Evolutionary conservation across 768 basidiomycete species (phyloP), one percentile per base, ranked within the genome.

Genomic region (Boletales sp.): DNA sequence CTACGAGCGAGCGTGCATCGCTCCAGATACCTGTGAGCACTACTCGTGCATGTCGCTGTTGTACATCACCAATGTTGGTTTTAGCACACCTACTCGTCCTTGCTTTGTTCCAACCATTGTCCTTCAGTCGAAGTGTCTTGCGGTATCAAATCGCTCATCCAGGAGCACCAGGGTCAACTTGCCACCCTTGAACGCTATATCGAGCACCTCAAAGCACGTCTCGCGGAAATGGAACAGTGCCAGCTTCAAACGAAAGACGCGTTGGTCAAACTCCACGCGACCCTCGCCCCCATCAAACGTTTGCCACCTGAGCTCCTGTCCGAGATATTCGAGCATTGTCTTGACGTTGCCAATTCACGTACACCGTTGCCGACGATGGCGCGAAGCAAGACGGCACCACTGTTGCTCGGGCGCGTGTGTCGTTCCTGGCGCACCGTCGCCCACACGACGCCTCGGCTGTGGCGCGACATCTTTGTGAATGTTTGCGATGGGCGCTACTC

Each of bases 391-490:
- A 51, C 48, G 9, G 60, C 62, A 0, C 68, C 66, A 1, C n/a
- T 69, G 29, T 31, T 67, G 2, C 62, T 69, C 6, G 63, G 61
- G 4, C 63, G 63, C 0, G 61, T 69, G 17, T 69, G 68, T 39
- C 58, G 59, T 43, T 18, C 52, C 0, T 69, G 68, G 66, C 59
- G 67, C 8, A 50, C 46, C 9, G 47, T 68, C 3, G 49, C 55
- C 2, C 52, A 56, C 3, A 46, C 58, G 12, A 69, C 68, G 1
- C 68, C 68, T 18, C 45, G 46, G 14, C 43, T 69, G 1, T 69
- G 68, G 68, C 53, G 40, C 10, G 52, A 60, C 41, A 30, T 64
- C 19, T 43, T 46, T 21, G 14, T 64, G 9, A 55, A 56, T 32
- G 49, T 66, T 14, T 60, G 61, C 18, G 55, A 63, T 1, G 51